Evolutionary conservation across 169 alveolate genomes (phyloP), one percentile per base, ranked within the genome.

Genomic region (Cardiosporidium cionae): DNA sequence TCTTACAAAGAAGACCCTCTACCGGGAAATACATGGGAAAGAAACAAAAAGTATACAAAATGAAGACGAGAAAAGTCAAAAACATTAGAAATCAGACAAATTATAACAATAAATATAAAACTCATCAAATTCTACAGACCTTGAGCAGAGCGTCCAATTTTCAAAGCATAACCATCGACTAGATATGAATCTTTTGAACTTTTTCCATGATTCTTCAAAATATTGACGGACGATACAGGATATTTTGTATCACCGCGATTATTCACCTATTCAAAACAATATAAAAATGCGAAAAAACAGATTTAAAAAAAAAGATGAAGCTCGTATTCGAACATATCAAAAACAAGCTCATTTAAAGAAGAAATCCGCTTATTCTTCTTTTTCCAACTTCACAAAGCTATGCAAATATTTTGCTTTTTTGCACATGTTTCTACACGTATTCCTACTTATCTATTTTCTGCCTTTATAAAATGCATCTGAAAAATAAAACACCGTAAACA

Each of bases 141-240:
- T 34, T 86, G 66, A 80, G 83, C 74, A 0, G 84, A 75, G 25
- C 84, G 54, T 7, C 74, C 66, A n/a, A 67, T 36, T 28, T 65
- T 52, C n/a, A 80, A 68, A 0, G 78, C 86, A 35, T 64, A 80
- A n/a, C 86, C 86, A 7, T 76, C 71, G 7, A 74, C 79, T 33
- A 84, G 74, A 16, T 65, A 76, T 34, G 98, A 93, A 85, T 96
- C 99, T 32, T 84, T 79, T 7, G 94, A 79, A 76, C 97, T 85
- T 85, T 93, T 90, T 5, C 99, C 99, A 82, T 96, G 99, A 1
- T 94, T 88, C 85, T 95, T 96, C 52, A 96, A 76, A 35, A 97
- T 87, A 84, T 95, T 94, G 36, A 97, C 90, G 64, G 96, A 87
- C 52, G 92, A 90, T 35, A 97, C 98, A 1, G 99, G 99, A 81